Conservation (phyloP, 75 land plant species). For the Pinus taeda region DNA sequence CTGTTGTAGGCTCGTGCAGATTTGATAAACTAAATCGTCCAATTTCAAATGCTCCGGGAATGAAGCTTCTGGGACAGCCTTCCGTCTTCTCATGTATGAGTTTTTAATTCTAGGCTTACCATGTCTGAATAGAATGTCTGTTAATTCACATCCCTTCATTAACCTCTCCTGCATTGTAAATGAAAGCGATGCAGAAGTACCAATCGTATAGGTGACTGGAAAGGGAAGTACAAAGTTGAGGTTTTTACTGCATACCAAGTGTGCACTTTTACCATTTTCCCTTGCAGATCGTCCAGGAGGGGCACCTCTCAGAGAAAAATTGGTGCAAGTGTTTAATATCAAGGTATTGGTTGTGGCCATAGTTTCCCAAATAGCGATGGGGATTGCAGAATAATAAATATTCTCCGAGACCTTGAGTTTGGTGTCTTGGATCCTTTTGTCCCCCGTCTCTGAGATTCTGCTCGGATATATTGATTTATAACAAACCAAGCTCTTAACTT, state of each 20-base stretch:
- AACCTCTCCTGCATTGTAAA: background rate
- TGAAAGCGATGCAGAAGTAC: background rate
- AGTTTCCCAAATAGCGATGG: background rate
- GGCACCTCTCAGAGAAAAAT: background rate
- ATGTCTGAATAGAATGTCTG: background rate
- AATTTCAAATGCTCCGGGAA: background rate
- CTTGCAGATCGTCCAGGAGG: background rate
- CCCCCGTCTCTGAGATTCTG: no score
- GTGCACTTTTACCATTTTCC: background rate
- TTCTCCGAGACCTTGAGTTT: background rate
- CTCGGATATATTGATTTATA: no score
- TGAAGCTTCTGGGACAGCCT: background rate
- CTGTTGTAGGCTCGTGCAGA: background rate
- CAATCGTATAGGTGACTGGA: background rate
- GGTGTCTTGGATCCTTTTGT: background rate
- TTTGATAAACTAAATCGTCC: background rate
- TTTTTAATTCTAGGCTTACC: background rate
- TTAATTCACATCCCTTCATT: background rate
- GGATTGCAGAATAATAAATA: background rate
- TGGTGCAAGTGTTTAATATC: background rate
- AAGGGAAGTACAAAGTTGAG: background rate
- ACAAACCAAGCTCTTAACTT: background rate
- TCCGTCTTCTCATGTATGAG: background rate
- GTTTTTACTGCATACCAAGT: background rate
- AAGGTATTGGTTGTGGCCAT: constrained; percentile 7